Evolutionary conservation across 1,284 basidiomycete genomes (phyloP).

Genomic region (Ustilago curta): DNA sequence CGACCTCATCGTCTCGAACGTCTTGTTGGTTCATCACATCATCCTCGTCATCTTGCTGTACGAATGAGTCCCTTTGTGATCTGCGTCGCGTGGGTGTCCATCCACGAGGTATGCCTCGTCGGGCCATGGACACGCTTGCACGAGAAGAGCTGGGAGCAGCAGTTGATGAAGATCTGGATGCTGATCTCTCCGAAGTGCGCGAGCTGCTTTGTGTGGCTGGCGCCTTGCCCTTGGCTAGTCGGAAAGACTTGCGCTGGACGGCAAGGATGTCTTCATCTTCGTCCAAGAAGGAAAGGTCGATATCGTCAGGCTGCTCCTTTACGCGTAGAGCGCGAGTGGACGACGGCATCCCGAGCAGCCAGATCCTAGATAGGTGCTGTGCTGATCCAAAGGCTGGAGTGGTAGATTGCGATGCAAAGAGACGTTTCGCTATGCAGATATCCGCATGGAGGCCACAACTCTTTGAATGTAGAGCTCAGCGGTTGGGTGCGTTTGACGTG

Average conservation of each 20-base stretch:
- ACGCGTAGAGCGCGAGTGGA: conserved; percentile 6
- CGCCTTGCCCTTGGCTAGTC: conserved; percentile 9
- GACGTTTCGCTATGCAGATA: neutral
- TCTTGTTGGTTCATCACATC: neutral
- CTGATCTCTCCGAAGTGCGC: conserved; percentile 6
- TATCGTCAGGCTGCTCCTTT: conserved; percentile 19
- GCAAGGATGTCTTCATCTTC: conserved; percentile 33
- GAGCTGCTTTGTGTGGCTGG: neutral
- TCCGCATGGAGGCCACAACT: no score
- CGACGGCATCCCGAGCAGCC: conserved; percentile 12
- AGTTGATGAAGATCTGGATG: conserved; percentile 1
- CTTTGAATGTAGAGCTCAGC: neutral
- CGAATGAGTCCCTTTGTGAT: conserved; percentile 4
- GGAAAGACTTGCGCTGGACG: conserved; percentile 6
- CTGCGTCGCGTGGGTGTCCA: conserved; percentile 2
- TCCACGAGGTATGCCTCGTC: neutral
- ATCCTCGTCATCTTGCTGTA: conserved; percentile 13
- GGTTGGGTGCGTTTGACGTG: neutral
- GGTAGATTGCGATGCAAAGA: neutral
- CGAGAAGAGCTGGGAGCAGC: conserved; percentile 10
- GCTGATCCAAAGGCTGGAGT: neutral
- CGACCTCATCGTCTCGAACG: conserved; percentile 14
- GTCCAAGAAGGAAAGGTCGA: conserved; percentile 35
- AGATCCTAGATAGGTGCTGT: neutral
- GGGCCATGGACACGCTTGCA: neutral